Percentiles rank a stretch among this genome's conserved stretches.
Evolutionary conservation across 2,329 filamentous ascomycete species (phyloP).

Genomic region (Diplodia sapinea): DNA sequence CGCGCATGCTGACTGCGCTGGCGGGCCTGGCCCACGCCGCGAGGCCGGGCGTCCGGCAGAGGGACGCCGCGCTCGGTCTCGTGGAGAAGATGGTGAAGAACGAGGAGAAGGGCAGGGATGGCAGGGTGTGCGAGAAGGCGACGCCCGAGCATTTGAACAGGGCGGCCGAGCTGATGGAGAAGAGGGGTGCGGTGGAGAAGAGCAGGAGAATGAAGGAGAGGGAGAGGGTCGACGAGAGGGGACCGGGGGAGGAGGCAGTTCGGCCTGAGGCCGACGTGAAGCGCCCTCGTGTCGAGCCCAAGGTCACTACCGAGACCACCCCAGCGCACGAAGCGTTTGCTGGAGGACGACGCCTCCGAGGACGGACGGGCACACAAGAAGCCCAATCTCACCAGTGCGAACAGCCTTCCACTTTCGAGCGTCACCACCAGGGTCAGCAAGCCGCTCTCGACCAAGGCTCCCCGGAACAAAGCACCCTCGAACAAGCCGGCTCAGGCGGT

Average conservation of each 20-base stretch:
- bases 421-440: background rate
- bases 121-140: background rate
- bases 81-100: background rate
- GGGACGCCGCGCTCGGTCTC: background rate
- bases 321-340: background rate
- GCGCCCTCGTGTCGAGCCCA: background rate
- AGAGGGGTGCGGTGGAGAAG: background rate
- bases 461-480: no score
- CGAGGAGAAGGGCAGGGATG: background rate
- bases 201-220: background rate
- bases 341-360: background rate
- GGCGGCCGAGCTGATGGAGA: background rate
- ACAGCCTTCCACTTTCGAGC: background rate
- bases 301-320: background rate
- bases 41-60: background rate
- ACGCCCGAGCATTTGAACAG: background rate
- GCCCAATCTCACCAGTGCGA: background rate
- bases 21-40: background rate
- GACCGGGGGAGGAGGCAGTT: no score
- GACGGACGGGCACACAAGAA: background rate
- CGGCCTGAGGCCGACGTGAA: background rate
- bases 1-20: background rate
- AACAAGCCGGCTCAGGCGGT: no score
- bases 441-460: no score
- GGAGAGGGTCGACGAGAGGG: background rate